A percentile compares a stretch with the other conserved stretches of the same genome.
Conservation (phyloP, 352 stramenopile species). For the Globisporangium paddicum region DNA sequence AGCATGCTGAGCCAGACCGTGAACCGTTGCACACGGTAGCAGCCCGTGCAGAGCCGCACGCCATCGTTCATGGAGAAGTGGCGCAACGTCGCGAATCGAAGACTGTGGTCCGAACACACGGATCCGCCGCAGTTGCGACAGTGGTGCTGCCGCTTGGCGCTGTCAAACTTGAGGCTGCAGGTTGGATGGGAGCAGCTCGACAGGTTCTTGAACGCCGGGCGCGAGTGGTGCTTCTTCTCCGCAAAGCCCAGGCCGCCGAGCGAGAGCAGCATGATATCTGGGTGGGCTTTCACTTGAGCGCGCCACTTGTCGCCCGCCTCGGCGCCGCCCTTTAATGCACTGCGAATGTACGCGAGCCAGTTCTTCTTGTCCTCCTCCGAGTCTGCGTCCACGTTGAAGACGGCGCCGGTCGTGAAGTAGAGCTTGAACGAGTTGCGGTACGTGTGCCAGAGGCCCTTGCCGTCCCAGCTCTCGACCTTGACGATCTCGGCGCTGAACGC, state of each 20-base stretch:
- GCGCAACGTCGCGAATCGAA: constrained; percentile 54
- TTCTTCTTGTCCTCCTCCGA: constrained; percentile 72
- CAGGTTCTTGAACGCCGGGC: constrained; percentile 72
- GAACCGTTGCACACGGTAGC: constrained; percentile 73
- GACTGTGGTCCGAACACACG: constrained; percentile 79
- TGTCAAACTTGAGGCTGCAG: constrained; percentile 71
- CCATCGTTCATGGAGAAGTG: constrained; percentile 61
- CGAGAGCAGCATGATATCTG: constrained; percentile 43
- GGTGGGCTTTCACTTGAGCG: constrained; percentile 21
- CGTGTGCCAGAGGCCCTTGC: constrained; percentile 72
- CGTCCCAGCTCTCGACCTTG: constrained; percentile 83
- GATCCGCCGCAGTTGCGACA: constrained; percentile 78
- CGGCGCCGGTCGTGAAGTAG: constrained; percentile 60
- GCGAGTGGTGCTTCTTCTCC: constrained; percentile 42
- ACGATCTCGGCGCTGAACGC: constrained; percentile 64
- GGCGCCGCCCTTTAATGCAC: constrained; percentile 37
- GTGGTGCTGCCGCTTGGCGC: constrained; percentile 76
- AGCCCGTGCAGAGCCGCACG: constrained; percentile 65
- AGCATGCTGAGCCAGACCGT: constrained; percentile 64
- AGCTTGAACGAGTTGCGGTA: constrained; percentile 86
- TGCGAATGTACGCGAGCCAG: constrained; percentile 79
- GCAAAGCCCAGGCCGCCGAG: constrained; percentile 54
- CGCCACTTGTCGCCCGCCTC: constrained; percentile 36
- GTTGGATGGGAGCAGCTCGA: constrained; percentile 52
- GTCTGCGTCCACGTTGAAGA: constrained; percentile 79